phyloP scores from a whole-genome alignment of 2,329 filamentous ascomycete species.

The Penicillium hesseltinei region DNA sequence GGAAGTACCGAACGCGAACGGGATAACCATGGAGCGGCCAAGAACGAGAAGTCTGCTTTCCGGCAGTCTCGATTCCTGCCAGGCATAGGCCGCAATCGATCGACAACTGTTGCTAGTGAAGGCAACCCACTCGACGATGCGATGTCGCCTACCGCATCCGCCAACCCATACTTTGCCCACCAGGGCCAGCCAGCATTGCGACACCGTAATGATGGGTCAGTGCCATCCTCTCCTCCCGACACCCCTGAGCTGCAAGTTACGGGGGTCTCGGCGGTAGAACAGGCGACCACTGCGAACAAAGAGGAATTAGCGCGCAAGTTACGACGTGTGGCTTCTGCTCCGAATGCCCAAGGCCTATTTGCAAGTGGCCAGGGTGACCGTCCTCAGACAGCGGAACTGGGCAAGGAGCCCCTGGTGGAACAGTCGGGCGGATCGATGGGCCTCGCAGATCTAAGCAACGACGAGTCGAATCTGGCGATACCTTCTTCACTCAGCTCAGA shows the following conservation, averaged over 20 bases:
- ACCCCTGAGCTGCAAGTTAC: constrained; percentile 76
- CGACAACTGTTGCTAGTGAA: constrained; percentile 87
- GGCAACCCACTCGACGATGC: constrained; percentile 85
- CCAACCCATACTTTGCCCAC: constrained; percentile 96
- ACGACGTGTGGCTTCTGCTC: constrained; percentile 89
- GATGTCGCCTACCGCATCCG: constrained; percentile 86
- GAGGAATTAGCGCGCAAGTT: constrained; percentile 92
- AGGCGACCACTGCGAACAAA: constrained; percentile 75
- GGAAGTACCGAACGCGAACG: constrained; percentile 32
- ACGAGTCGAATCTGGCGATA: constrained; percentile 30
- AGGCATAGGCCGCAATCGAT: constrained; percentile 81
- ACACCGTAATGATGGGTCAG: constrained; percentile 91
- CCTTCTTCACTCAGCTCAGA: constrained; percentile 47
- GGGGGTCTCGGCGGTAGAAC: constrained; percentile 63
- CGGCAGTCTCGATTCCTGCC: constrained; percentile 87
- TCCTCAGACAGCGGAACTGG: constrained; percentile 80
- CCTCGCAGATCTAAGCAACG: constrained; percentile 49
- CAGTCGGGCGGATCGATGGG: constrained; percentile 54
- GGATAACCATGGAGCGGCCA: constrained; percentile 48
- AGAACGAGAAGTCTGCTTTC: constrained; percentile 67
- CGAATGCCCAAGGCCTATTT: constrained; percentile 94
- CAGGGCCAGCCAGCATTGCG: constrained; percentile 90
- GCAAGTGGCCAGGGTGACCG: constrained; percentile 62
- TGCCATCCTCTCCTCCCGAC: constrained; percentile 88
- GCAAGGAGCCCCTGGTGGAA: constrained; percentile 72